These are phyloP conservation scores for Pythium guiyangense DNA, from an alignment of 352 stramenopile species.

Conservation along the genomic window DNA sequence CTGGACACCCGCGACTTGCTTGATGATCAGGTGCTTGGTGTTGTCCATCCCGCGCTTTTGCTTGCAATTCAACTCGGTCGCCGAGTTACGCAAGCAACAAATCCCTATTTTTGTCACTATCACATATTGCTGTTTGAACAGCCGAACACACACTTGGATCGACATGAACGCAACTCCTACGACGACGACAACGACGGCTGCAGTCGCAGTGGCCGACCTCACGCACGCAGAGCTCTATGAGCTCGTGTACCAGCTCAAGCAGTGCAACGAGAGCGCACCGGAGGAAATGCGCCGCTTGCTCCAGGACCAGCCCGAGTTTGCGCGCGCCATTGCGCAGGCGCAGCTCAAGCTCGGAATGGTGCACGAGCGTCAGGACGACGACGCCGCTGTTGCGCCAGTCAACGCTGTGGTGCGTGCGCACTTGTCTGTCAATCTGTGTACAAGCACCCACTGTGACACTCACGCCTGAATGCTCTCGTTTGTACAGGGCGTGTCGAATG, in stretches of 20 bases:
- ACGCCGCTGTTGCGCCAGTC: constrained; percentile 24
- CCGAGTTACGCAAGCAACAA: no score
- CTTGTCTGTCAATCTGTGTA: background rate
- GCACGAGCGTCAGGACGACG: constrained; percentile 31
- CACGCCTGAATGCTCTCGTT: background rate
- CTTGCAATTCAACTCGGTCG: no score
- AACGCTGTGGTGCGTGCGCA: constrained; percentile 37
- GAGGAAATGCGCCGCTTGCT: constrained; percentile 63
- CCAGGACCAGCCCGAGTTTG: constrained; percentile 72
- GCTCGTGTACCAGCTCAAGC: constrained; percentile 73
- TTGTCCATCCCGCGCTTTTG: no score
- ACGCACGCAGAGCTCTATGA: constrained; percentile 59
- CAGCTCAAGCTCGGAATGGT: constrained; percentile 75
- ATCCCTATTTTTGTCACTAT: no score
- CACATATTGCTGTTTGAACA: no score
- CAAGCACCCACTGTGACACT: background rate
- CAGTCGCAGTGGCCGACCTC: constrained; percentile 43
- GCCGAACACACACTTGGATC: no score
- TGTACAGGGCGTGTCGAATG: constrained; percentile 49
- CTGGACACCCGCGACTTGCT: no score
- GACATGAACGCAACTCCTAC: constrained; percentile 13
- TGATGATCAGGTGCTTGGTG: no score
- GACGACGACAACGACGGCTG: no score
- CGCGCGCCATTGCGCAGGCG: constrained; percentile 60
- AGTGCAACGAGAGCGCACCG: constrained; percentile 75